A percentile compares a stretch with the other conserved stretches of the same genome.
These are phyloP conservation scores for Acanthochlamys bracteata DNA, from an alignment of 106 monocot species.

Conservation along the genomic window DNA sequence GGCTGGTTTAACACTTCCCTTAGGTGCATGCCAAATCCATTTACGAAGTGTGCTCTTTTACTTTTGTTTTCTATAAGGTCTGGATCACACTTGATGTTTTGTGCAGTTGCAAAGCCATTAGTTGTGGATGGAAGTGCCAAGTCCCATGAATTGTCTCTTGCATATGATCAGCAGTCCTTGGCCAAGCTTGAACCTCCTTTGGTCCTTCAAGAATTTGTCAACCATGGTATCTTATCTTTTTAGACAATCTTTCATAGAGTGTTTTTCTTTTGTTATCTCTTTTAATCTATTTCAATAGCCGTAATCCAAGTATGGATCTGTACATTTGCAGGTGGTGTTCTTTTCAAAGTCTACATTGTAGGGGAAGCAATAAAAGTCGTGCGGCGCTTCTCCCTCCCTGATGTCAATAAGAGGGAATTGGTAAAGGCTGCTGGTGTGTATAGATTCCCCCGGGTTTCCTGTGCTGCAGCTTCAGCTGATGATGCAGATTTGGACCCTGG, in stretches of 20 bases:
- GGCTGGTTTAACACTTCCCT: constrained; percentile 71
- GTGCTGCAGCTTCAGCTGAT: constrained; percentile 84
- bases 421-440: constrained; percentile 54
- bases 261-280: not conserved
- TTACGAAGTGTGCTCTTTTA: not conserved
- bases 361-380: constrained; percentile 83
- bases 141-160: constrained; percentile 80
- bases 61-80: not conserved
- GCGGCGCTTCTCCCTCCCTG: constrained; percentile 77
- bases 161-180: constrained; percentile 66
- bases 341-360: constrained; percentile 87
- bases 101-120: constrained; percentile 82
- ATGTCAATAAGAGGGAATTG: constrained; percentile 45
- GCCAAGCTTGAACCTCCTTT: constrained; percentile 80
- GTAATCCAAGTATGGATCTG: not conserved
- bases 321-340: constrained; percentile 55
- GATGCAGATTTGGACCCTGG: constrained; percentile 73
- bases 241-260: too few relatives aligned
- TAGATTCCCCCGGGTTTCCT: constrained; percentile 81
- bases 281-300: not conserved
- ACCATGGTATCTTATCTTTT: constrained; percentile 51
- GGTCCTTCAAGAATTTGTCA: constrained; percentile 94
- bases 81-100: not conserved
- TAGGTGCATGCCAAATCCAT: constrained; percentile 37
- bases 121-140: constrained; percentile 72